phyloP scores from a whole-genome alignment of 139 green algal species.

The Volvox africanus region DNA sequence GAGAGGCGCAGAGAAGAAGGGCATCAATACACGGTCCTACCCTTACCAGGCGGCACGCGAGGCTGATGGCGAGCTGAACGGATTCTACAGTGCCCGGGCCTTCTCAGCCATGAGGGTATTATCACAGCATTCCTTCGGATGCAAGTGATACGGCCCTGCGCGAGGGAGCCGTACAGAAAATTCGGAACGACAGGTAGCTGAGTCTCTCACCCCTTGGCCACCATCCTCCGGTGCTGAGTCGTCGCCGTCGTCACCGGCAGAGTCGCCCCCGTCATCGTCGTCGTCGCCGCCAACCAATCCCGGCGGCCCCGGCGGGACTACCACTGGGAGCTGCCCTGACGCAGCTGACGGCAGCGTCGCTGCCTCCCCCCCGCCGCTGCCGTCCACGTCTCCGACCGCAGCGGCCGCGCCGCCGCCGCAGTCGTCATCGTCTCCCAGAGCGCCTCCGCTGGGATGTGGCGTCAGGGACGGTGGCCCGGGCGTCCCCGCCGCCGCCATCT shows the following conservation, averaged over 20 bases:
- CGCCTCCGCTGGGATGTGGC: background rate
- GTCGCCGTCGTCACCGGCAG: slow-evolving; percentile 35
- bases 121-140: no score
- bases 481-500: slow-evolving; percentile 13
- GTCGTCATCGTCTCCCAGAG: background rate
- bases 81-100: no score
- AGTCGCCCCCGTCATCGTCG: background rate
- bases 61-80: no score
- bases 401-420: background rate
- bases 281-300: background rate
- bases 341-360: background rate
- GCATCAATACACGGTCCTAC: no score
- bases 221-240: slow-evolving; percentile 14
- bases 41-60: no score
- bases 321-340: background rate
- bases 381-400: background rate
- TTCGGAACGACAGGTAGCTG: no score
- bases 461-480: background rate
- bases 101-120: no score
- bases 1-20: no score
- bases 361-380: background rate
- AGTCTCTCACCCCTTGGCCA: background rate
- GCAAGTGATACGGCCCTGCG: no score
- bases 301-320: background rate
- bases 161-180: no score